A percentile compares a stretch with the other conserved stretches of the same genome.
Evolutionary conservation across 140 eudicot species (phyloP).

Genomic region (Senecio squalidus): DNA sequence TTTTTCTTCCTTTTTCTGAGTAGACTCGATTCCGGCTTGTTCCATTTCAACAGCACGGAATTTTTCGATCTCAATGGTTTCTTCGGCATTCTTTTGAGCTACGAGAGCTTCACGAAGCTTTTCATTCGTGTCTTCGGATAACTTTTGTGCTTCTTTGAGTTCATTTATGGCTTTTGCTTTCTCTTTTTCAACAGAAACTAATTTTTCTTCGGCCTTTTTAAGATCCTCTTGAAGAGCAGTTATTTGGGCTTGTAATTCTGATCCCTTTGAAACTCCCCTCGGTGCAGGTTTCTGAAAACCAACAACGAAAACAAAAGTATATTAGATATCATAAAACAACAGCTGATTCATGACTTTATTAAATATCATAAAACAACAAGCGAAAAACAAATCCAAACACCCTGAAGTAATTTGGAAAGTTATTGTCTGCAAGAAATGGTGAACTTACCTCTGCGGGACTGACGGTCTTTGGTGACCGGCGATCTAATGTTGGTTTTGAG

Average conservation of each 20-base stretch:
- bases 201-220: constrained; percentile 73
- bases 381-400: too few relatives aligned
- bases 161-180: constrained; percentile 62
- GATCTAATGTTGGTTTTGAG: constrained; percentile 55
- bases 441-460: constrained; percentile 69
- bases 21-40: constrained; percentile 83
- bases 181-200: constrained; percentile 63
- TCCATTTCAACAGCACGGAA: constrained; percentile 92
- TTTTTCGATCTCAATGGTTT: constrained; percentile 82
- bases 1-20: constrained; percentile 76
- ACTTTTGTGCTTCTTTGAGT: constrained; percentile 66
- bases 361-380: too few relatives aligned
- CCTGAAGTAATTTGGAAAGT: too few relatives aligned
- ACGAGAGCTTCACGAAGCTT: constrained; percentile 74
- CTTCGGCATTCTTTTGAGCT: constrained; percentile 92
- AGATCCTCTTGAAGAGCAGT: constrained; percentile 69
- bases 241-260: constrained; percentile 75
- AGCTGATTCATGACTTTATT: too few relatives aligned
- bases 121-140: constrained; percentile 72
- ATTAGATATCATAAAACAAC: not conserved
- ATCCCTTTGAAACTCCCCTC: constrained; percentile 50
- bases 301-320: constrained; percentile 3
- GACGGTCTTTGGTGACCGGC: constrained; percentile 57
- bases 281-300: constrained; percentile 62
- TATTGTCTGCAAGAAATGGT: too few relatives aligned